Base-by-base conservation (phyloP, 306 rosid species). In the Astragalus membranaceus region DNA sequence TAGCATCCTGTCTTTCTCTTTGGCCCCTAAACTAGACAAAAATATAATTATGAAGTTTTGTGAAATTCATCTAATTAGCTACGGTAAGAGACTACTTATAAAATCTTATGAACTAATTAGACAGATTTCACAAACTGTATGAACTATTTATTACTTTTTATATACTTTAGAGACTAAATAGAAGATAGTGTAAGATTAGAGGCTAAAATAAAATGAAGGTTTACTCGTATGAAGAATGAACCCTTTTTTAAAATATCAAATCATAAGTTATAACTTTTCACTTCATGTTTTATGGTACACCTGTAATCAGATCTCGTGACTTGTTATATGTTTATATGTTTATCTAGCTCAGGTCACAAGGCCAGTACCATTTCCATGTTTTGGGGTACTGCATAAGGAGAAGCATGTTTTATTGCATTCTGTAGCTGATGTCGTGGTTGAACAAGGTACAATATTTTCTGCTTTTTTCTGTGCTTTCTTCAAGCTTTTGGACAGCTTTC, bases 361-460 rank as follows among this genome's bases (percentile, higher is more conserved):
- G 85, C 96, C 98, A 0, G 96, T 88, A 49, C 88, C 97, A 39
- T 87, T 93, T 76, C 96, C 97, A n/a, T 87, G 92, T 76, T 94
- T 90, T 46, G 98, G 98, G 20, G 96, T 78, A 37, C 75, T 88
- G 72, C 79, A 87, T 75, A 94, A 90, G 63, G 94, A 93, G 92
- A 94, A 94, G 92, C 92, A 94, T 82, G 91, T 94, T 76, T 74
- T 94, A 51, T 75, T 94, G 79, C 86, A 85, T 65, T 87, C 81
- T 15, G 98, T 93, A 56, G 82, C 97, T 3, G 98, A 90, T 84
- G 72, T 94, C n/a, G 88, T 88, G 35, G 77, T 94, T 69, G 97
- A 94, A 78, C 98, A 94, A 87, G 98, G 98, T 94, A 57, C 53
- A 12, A 59, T 33, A 8, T 72, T 52, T 69, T 35, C 59, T 23